These are phyloP conservation scores for Fusarium anthophilum DNA, from an alignment of 2,329 filamentous ascomycete genomes.

Conservation along the genomic window DNA sequence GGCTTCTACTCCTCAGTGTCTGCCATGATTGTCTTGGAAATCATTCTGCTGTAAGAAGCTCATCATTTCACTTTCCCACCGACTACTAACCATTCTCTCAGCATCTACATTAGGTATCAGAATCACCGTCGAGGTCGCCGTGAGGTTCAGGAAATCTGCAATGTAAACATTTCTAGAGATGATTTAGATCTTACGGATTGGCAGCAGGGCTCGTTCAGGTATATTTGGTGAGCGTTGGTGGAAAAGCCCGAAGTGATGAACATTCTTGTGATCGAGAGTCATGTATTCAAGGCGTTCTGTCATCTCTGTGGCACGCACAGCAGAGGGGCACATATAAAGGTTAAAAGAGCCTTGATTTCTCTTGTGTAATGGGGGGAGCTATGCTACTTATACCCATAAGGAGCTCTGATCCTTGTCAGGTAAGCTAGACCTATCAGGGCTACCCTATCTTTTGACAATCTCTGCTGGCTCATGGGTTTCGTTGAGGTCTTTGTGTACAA, in stretches of 20 bases:
- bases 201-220: not conserved
- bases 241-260: accelerated
- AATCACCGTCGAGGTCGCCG: not conserved
- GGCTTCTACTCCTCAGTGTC: not conserved
- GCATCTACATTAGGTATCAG: not conserved
- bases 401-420: no score
- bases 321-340: no score
- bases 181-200: not conserved
- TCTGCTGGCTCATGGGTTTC: accelerated
- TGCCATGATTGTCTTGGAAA: not conserved
- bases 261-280: accelerated
- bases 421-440: no score
- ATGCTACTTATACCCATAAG: no score
- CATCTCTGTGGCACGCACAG: no score
- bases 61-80: not conserved
- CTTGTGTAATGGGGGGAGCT: no score
- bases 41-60: not conserved
- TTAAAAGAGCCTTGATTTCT: no score
- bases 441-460: no score
- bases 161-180: not conserved
- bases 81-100: not conserved
- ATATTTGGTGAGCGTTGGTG: not conserved
- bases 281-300: accelerated
- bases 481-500: not conserved
- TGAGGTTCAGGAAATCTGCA: not conserved